Conservation (phyloP, 257 asterid species). For the Mitragyna speciosa region DNA sequence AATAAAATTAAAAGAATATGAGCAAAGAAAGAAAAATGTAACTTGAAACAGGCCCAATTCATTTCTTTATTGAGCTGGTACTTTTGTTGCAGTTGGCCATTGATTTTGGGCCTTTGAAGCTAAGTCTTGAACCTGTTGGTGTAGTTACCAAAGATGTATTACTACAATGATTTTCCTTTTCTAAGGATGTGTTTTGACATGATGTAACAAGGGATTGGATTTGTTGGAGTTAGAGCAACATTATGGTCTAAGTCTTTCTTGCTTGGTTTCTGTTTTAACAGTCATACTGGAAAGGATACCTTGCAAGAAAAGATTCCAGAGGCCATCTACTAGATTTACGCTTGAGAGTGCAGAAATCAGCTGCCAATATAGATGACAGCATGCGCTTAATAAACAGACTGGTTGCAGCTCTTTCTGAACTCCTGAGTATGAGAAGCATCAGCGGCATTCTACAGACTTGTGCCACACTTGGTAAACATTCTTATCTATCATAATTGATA, state of each 20-base stretch:
- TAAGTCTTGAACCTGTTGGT: no score
- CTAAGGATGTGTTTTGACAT: no score
- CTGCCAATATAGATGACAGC: conserved; percentile 81
- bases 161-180: no score
- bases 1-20: no score
- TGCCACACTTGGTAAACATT: conserved; percentile 68
- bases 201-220: no score
- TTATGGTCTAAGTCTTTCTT: neutral
- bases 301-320: conserved; percentile 68
- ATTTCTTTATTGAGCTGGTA: neutral
- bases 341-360: conserved; percentile 75
- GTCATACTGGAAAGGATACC: conserved; percentile 91
- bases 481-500: neutral
- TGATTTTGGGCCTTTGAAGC: neutral
- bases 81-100: neutral
- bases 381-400: conserved; percentile 88
- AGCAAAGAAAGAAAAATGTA: no score
- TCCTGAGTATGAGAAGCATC: conserved; percentile 72
- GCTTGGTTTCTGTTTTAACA: conserved; percentile 27
- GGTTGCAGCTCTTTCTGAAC: conserved; percentile 78
- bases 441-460: conserved; percentile 85
- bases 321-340: conserved; percentile 68
- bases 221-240: neutral
- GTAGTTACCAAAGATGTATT: no score
- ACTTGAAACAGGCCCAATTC: no score